Evolutionary conservation across 1,139 yeast genomes (phyloP), one percentile per base, ranked within the genome.

Genomic region (Saccharomyces hybrid): DNA sequence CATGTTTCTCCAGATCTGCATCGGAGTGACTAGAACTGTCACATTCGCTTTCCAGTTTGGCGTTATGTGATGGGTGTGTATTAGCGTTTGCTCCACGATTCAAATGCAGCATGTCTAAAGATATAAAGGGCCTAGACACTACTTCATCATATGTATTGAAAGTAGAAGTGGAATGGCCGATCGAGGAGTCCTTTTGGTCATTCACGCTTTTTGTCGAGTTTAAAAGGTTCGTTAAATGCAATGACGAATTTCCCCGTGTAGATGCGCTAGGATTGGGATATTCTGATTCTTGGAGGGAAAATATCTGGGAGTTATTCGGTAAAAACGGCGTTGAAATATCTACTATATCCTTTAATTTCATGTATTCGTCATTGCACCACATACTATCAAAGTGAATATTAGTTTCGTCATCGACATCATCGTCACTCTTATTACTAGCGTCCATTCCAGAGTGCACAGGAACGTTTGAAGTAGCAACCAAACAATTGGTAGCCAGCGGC

Each of bases 321-420:
- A 38, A 8, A 13, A 16, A 38, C 3, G 44, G 44, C 44, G 44
- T 38, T 38, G 44, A 38, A 38, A 38, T 16, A 38, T 38, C 44
- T 20, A 38, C 47, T 28, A 82, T 75, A 63, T 80, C 85, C 9
- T 85, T 83, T 57, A 83, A 69, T 78, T 81, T 81, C 56, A 75
- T 65, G 61, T 82, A 82, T 64, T 83, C 87, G 58, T 80, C 82
- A 65, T 80, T 80, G 5, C 68, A 58, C 68, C 68, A 65, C 20
- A 55, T 54, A 51, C 67, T 65, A 50, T 58, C 68, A 51, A 65
- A 62, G 31, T 56, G 56, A 3, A 48, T 13, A 27, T 54, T 55
- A 28, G 54, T 11, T 38, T 38, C 44, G 9, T 38, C 44, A 6
- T 38, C 44, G 4, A 20, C 25, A 16, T 38, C 44, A 16, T 38